phyloP scores from a whole-genome alignment of 306 rosid species.

The Boehmeria nivea region DNA sequence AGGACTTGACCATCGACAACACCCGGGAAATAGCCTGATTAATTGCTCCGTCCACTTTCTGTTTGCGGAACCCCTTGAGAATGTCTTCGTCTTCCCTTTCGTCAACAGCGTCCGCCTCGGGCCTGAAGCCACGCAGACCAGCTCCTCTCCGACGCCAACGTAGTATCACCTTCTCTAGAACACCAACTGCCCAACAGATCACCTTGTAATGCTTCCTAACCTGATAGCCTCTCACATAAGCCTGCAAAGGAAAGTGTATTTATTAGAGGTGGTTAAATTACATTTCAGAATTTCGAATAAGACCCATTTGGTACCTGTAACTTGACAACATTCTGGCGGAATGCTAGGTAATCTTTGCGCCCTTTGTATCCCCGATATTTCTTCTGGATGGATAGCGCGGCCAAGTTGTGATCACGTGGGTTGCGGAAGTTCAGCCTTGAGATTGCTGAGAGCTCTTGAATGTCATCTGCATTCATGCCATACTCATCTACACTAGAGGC shows the following conservation, averaged over 20 bases:
- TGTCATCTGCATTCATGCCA: constrained; percentile 32
- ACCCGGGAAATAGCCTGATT: constrained; percentile 72
- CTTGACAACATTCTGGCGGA: constrained; percentile 82
- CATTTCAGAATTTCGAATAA: no score
- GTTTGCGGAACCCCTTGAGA: constrained; percentile 71
- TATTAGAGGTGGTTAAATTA: no score
- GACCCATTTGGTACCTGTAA: constrained; percentile 56
- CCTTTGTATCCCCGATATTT: constrained; percentile 87
- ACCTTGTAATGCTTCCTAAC: constrained; percentile 70
- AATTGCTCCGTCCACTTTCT: constrained; percentile 64
- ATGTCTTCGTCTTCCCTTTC: constrained; percentile 81
- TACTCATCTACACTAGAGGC: constrained; percentile 37
- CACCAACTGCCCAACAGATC: constrained; percentile 86
- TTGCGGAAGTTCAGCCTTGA: constrained; percentile 58
- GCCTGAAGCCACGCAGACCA: constrained; percentile 64
- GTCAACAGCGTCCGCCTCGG: constrained; percentile 33
- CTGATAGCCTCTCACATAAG: constrained; percentile 85
- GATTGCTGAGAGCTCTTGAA: constrained; percentile 58
- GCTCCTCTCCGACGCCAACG: constrained; percentile 82
- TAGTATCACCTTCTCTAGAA: constrained; percentile 80
- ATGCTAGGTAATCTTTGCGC: constrained; percentile 64
- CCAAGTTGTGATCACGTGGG: constrained; percentile 53
- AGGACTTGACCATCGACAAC: constrained; percentile 66
- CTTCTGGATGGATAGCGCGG: constrained; percentile 92
- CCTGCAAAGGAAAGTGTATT: constrained; percentile 46